Base-by-base conservation (phyloP, 192 early-diverging fungal species). In the Backusella tuberculispora region DNA sequence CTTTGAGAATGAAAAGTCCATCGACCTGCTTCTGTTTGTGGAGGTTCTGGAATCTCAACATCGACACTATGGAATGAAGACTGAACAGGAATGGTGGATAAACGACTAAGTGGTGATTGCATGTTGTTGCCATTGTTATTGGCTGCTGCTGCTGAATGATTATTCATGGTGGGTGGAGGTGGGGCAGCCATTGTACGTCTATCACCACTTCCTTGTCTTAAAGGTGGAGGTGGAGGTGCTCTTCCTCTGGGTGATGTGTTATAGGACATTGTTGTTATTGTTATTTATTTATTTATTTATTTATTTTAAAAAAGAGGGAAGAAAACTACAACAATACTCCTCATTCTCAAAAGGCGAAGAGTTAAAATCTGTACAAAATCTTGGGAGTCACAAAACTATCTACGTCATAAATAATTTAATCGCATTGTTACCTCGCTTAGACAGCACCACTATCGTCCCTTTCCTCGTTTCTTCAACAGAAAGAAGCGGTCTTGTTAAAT, bases 1-100 rank as follows among this genome's bases (percentile, higher is more conserved):
- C 42, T 66, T 44, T 80, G 79, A 1, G 79, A 80, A 60, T 80
- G 79, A 44, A 80, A 80, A 8, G 75, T 76, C 79, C 79, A 80
- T 29, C 71, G 71, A n/a, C 79, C 79, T 24, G 75, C 79, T 71
- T 80, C 79, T 14, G 79, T 76, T 46, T 73, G 74, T 24, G 79
- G 75, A 21, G 75, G 75, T 50, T 80, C 79, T 50, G 79, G 79
- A 53, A 76, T 66, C n/a, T 71, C 56, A 40, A 76, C 65, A 53
- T 73, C 72, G 24, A 68, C 40, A 38, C 21, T 73, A 7, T 71
- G 75, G 21, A 48, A 80, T 6, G 43, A 60, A 7, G 66, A 34
- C n/a, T 80, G 74, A 26, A 78, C 76, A 45, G 46, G 48, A 69
- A 76, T 75, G 43, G 69, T 80, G 5, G 71, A 76, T 17, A 63